Base-by-base conservation (phyloP, 2,329 filamentous ascomycete genomes). In the Botrytis porri region DNA sequence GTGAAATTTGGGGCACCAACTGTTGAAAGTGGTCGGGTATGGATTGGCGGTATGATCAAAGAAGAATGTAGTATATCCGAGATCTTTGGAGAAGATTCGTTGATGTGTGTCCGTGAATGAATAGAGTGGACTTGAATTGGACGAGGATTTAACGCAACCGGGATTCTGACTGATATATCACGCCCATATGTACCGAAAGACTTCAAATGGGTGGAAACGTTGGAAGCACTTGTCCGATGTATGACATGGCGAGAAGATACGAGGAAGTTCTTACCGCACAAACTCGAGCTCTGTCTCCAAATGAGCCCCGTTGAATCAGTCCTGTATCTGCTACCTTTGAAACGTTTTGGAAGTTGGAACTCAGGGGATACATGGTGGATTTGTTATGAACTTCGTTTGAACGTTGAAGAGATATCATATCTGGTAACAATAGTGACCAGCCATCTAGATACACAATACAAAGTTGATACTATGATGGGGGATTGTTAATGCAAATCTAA, bases 1-100 rank as follows among this genome's bases (percentile, higher is more conserved):
- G 92, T 98, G 77, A 98, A 98, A 81, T 97, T 98, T 81, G 94
- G 93, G 1, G 93, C 95, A 1, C 87, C 86, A 71, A 91, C 91
- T 62, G 91, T 97, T 37, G 94, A 98, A 81, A 92, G 91, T 39
- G 94, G 91, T 6, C 89, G 93, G 76, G 84, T 88, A 64, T 98
- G 95, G 94, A 86, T 98, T 73, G 89, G 90, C 16, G 86, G 86
- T 10, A 92, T 98, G 88, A 83, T 97, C 64, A 83, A 85, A 63
- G 86, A 89, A 75, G 93, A 97, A 81, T 93, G 92, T 1, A 95
- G 88, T 75, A 85, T 97, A 16, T 83, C 86, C 25, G 81, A 84
- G 69, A 83, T 88, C 20, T 98, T 98, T 84, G 95, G 95, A 2
- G 91, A 94, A 72, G 88, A 95, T 78, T 90, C 94, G 6, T 81